Conservation (phyloP, 2,329 filamentous ascomycete genomes). For the Calycina herbarum region DNA sequence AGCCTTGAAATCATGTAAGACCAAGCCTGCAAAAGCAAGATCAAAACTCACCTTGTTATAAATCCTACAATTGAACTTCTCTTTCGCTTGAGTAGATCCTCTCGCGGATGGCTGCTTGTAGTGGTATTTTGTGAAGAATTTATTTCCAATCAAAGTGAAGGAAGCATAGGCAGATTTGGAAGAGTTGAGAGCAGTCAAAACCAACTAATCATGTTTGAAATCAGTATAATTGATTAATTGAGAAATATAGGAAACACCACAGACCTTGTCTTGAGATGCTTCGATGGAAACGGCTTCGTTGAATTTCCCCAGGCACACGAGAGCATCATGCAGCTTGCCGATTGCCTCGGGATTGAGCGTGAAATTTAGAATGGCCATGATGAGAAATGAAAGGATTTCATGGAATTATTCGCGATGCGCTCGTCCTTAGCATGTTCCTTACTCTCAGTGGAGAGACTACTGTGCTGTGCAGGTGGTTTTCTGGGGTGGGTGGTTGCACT, state of each 20-base stretch:
- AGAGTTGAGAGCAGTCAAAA: slow-evolving; percentile 74
- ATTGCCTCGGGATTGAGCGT: slow-evolving; percentile 74
- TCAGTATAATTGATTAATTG: slow-evolving; percentile 1
- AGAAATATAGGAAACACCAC: slow-evolving; percentile 11
- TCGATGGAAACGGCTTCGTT: slow-evolving; percentile 77
- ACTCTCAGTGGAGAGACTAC: background rate
- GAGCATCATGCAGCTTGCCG: slow-evolving; percentile 67
- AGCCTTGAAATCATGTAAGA: slow-evolving; percentile 44
- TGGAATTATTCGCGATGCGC: background rate
- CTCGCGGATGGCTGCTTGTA: slow-evolving; percentile 50
- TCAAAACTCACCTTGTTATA: slow-evolving; percentile 61
- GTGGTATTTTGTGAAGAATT: slow-evolving; percentile 73
- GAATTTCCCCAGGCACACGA: slow-evolving; percentile 76
- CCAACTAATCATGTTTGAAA: slow-evolving; percentile 51
- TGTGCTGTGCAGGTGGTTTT: background rate
- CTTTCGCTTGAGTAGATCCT: slow-evolving; percentile 23
- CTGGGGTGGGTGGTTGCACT: background rate
- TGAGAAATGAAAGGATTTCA: background rate
- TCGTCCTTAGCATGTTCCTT: background rate
- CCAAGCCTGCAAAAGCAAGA: background rate
- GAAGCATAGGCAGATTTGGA: slow-evolving; percentile 79
- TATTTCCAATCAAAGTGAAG: slow-evolving; percentile 63
- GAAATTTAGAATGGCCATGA: slow-evolving; percentile 68
- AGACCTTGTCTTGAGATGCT: slow-evolving; percentile 33
- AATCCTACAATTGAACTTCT: slow-evolving; percentile 72